Evolutionary conservation across 129 eudicot species (phyloP).

Genomic region (Helianthus annuus): HanXRQr2.0-SUNRISE NC_035440.2:22443407-22443906

Average conservation of each 20-base stretch:
- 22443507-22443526: conserved; percentile 98
- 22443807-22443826: too few relatives aligned
- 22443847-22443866: conserved; percentile 12
- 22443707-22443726: neutral
- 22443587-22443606: conserved; percentile 87
- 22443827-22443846: too few relatives aligned
- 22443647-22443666: conserved; percentile 14
- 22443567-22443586: conserved; percentile 91
- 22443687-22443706: too few relatives aligned
- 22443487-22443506: conserved; percentile 77
- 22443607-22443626: conserved; percentile 75
- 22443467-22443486: conserved; percentile 75
- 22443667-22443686: too few relatives aligned
- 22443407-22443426: neutral
- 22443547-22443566: conserved; percentile 68
- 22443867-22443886: conserved; percentile 16
- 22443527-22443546: conserved; percentile 82
- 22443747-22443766: conserved; percentile 1
- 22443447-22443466: conserved; percentile 65
- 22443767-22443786: neutral
- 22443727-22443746: neutral
- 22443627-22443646: conserved; percentile 14
- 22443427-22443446: conserved; percentile 22
- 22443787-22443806: too few relatives aligned
- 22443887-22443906: conserved; percentile 23